Evolutionary conservation across 768 basidiomycete species (phyloP).

Genomic region (Pisolithus sp.): DNA sequence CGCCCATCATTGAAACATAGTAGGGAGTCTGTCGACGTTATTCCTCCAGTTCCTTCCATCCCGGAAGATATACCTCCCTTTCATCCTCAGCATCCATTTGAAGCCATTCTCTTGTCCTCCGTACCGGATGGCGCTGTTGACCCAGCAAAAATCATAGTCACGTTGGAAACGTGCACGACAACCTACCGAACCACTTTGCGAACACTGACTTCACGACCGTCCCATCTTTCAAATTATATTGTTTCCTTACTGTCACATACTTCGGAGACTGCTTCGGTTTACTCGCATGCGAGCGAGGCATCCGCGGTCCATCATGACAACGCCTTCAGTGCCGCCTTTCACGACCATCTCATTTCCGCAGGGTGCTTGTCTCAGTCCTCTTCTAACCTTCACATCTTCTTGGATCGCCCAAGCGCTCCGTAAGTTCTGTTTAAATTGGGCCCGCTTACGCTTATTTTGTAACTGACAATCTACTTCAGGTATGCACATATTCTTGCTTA

Average conservation of each 20-base stretch:
- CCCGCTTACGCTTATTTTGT: not conserved
- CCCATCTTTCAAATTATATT: conserved; percentile 58
- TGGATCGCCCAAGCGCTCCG: conserved; percentile 77
- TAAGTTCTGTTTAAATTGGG: conserved; percentile 34
- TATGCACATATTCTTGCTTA: conserved; percentile 68
- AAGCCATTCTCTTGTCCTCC: conserved; percentile 58
- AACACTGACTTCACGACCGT: conserved; percentile 64
- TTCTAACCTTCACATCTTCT: conserved; percentile 59
- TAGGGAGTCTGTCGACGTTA: conserved; percentile 27
- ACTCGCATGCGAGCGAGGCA: conserved; percentile 44
- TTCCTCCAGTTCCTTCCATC: conserved; percentile 42
- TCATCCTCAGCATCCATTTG: conserved; percentile 54
- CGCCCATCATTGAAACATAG: conserved; percentile 33
- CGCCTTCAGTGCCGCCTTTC: conserved; percentile 47
- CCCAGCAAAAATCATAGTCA: conserved; percentile 57
- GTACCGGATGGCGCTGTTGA: conserved; percentile 44
- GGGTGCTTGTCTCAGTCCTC: conserved; percentile 44
- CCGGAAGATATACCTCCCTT: conserved; percentile 39
- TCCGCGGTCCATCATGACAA: conserved; percentile 14
- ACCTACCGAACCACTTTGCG: conserved; percentile 60
- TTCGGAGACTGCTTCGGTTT: conserved; percentile 50
- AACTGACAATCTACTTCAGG: conserved; percentile 30
- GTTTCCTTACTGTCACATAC: conserved; percentile 35
- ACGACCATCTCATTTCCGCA: conserved; percentile 56
- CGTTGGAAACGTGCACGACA: conserved; percentile 66